Percentiles rank a stretch among this genome's conserved stretches.
Evolutionary conservation across 1,284 basidiomycete species (phyloP).

Genomic region (Rhodotorula glutinis): DNA sequence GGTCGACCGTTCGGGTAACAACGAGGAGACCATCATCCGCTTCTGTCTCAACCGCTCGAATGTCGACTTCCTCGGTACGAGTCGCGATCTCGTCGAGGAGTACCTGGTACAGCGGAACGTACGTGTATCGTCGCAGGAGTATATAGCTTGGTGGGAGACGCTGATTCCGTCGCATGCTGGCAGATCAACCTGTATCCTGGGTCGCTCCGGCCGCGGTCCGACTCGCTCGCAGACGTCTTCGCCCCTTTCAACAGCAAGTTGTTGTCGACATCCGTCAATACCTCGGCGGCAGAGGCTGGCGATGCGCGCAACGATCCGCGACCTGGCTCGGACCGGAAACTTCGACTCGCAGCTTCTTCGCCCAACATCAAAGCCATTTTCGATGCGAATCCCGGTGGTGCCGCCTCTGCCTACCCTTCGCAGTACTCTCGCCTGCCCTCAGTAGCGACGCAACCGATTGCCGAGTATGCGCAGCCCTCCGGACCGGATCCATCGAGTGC

Average conservation of each 20-base stretch:
- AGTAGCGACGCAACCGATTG: background rate
- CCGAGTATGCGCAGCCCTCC: background rate
- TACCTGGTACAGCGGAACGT: slow-evolving; percentile 81
- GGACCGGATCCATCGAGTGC: slow-evolving; percentile 8
- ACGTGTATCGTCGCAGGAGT: slow-evolving; percentile 46
- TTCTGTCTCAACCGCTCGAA: slow-evolving; percentile 92
- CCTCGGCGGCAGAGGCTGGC: background rate
- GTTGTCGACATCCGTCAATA: slow-evolving; percentile 57
- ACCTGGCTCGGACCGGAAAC: slow-evolving; percentile 39
- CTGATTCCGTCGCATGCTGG: no score
- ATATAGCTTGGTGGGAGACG: no score
- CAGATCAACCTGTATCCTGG: slow-evolving; percentile 44
- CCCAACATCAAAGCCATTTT: slow-evolving; percentile 95
- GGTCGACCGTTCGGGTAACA: slow-evolving; percentile 48
- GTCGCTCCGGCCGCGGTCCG: slow-evolving; percentile 56
- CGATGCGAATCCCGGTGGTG: slow-evolving; percentile 54
- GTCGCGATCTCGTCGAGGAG: slow-evolving; percentile 88
- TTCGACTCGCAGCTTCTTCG: slow-evolving; percentile 79
- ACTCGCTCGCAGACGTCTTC: slow-evolving; percentile 92
- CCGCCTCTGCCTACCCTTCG: slow-evolving; percentile 12
- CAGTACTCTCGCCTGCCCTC: slow-evolving; percentile 13
- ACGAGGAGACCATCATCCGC: slow-evolving; percentile 83
- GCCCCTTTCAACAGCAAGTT: slow-evolving; percentile 96
- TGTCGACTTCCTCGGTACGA: slow-evolving; percentile 83
- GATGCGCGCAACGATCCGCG: slow-evolving; percentile 20